These are phyloP conservation scores for Orbilia blumenaviensis DNA, from an alignment of 2,329 filamentous ascomycete species.

Conservation along the genomic window DNA sequence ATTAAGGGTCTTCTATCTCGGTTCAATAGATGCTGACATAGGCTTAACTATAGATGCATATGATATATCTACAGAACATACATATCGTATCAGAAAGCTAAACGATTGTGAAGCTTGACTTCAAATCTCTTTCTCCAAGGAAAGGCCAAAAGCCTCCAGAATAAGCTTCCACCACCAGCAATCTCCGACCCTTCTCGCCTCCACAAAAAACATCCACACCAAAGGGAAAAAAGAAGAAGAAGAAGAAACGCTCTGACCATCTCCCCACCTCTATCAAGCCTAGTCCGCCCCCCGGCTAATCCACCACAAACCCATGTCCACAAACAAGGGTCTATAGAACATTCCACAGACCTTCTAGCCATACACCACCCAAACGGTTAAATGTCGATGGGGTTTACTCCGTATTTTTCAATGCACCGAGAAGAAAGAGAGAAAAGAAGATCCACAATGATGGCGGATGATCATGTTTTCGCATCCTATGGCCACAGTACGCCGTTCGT, in stretches of 20 bases:
- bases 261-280: constrained; percentile 16
- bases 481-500: constrained; percentile 29
- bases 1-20: constrained; percentile 15
- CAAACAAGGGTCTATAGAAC: constrained; percentile 39
- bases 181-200: constrained; percentile 41
- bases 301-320: constrained; percentile 34
- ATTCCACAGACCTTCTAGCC: constrained; percentile 52
- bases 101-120: too few relatives aligned
- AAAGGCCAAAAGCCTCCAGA: background rate
- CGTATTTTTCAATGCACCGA: constrained; percentile 22
- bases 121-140: too few relatives aligned
- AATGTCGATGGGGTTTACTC: constrained; percentile 29
- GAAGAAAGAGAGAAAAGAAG: background rate
- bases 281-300: constrained; percentile 39
- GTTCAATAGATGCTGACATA: background rate
- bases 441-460: constrained; percentile 17
- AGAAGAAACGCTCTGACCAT: constrained; percentile 48
- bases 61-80: too few relatives aligned
- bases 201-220: constrained; percentile 26
- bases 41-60: background rate
- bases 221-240: too few relatives aligned
- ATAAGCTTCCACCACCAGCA: constrained; percentile 18
- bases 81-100: too few relatives aligned
- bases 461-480: constrained; percentile 28
- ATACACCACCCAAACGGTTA: constrained; percentile 43